phyloP scores from a whole-genome alignment of 1,139 yeast species.

The Geotrichum carabidarum region DNA sequence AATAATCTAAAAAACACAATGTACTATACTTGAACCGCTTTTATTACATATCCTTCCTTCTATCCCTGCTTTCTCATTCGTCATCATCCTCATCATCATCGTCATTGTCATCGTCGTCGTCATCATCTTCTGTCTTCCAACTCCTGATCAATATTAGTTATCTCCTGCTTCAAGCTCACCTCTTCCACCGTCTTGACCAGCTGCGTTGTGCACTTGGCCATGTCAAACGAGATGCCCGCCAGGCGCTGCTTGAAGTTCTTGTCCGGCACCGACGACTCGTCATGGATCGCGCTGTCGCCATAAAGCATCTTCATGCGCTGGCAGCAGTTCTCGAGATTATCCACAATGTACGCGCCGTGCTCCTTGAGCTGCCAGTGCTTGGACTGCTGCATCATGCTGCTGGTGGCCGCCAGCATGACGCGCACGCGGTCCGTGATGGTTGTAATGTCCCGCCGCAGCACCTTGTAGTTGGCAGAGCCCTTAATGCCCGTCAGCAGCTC shows the following conservation, averaged over 20 bases:
- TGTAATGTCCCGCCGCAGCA: slow-evolving; percentile 62
- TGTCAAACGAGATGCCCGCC: slow-evolving; percentile 93
- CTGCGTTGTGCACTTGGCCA: slow-evolving; percentile 93
- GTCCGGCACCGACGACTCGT: slow-evolving; percentile 56
- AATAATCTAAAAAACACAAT: too few species aligned
- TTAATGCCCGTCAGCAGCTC: slow-evolving; percentile 51
- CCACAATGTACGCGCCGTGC: slow-evolving; percentile 88
- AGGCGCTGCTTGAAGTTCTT: slow-evolving; percentile 86
- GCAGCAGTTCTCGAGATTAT: slow-evolving; percentile 77
- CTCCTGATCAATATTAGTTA: slow-evolving; percentile 38
- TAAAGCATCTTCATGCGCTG: slow-evolving; percentile 51
- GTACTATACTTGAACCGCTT: too few species aligned
- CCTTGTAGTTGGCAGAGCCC: slow-evolving; percentile 64
- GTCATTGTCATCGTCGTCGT: too few species aligned
- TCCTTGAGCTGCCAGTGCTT: slow-evolving; percentile 71
- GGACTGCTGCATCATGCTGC: slow-evolving; percentile 82
- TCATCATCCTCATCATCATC: too few species aligned
- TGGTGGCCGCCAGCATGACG: slow-evolving; percentile 88
- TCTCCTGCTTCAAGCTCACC: slow-evolving; percentile 80
- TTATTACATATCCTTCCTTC: too few species aligned
- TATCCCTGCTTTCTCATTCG: too few species aligned
- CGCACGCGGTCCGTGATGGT: slow-evolving; percentile 73
- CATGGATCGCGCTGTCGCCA: slow-evolving; percentile 27
- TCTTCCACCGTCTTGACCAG: slow-evolving; percentile 93
- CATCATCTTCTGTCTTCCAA: background rate